Evolutionary conservation across 1,284 basidiomycete genomes (phyloP).

Genomic region (Cryptococcus sp.): DNA sequence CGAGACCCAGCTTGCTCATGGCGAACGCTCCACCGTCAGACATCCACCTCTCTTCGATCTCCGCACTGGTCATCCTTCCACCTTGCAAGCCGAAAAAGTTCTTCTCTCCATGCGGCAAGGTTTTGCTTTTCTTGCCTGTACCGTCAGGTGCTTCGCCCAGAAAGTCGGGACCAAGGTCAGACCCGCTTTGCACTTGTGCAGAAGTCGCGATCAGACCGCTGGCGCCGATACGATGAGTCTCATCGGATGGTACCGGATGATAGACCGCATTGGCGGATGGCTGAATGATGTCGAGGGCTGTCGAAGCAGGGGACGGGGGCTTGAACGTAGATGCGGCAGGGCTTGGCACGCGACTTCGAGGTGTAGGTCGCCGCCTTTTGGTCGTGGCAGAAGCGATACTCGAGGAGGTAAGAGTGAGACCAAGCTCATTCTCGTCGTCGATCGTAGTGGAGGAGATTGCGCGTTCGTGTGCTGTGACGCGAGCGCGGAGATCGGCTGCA

Average conservation of each 20-base stretch:
- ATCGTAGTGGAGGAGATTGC: slow-evolving; percentile 5
- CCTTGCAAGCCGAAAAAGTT: slow-evolving; percentile 54
- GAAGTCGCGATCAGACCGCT: slow-evolving; percentile 59
- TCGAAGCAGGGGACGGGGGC: slow-evolving; percentile 1
- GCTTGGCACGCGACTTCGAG: slow-evolving; percentile 22
- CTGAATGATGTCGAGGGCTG: slow-evolving; percentile 8
- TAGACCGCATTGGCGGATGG: slow-evolving; percentile 52
- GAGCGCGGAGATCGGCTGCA: slow-evolving; percentile 44
- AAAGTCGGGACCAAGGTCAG: slow-evolving; percentile 46
- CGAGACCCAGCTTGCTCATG: slow-evolving; percentile 10
- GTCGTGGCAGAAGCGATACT: slow-evolving; percentile 29
- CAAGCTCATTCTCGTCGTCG: slow-evolving; percentile 39
- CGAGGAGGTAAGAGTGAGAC: slow-evolving; percentile 38
- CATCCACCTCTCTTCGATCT: slow-evolving; percentile 38
- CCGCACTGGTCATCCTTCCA: slow-evolving; percentile 32
- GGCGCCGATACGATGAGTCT: slow-evolving; percentile 78
- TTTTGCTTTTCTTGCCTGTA: slow-evolving; percentile 20
- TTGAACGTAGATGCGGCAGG: slow-evolving; percentile 8
- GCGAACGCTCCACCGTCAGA: slow-evolving; percentile 21
- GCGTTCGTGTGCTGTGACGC: slow-evolving; percentile 31
- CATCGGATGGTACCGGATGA: slow-evolving; percentile 73
- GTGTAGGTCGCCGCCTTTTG: slow-evolving; percentile 23
- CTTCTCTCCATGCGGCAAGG: slow-evolving; percentile 46
- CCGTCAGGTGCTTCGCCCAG: slow-evolving; percentile 51
- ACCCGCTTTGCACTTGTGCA: slow-evolving; percentile 29